Evolutionary conservation across 2,329 filamentous ascomycete genomes (phyloP).

Genomic region (Aureobasidium sp.): DNA sequence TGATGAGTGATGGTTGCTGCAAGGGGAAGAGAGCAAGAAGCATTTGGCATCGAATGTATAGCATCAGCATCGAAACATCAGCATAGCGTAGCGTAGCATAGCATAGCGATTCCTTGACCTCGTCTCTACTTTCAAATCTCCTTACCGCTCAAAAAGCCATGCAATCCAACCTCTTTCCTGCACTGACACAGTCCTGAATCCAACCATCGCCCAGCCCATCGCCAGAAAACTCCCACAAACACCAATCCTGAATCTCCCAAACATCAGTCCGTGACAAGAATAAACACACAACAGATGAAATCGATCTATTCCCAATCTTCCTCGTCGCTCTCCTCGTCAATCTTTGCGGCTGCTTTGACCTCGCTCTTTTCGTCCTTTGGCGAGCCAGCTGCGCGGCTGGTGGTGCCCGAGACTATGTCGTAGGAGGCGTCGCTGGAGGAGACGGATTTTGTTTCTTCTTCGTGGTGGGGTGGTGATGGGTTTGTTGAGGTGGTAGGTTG

Average conservation of each 20-base stretch:
- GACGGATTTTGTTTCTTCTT: constrained; percentile 70
- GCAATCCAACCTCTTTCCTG: neutral
- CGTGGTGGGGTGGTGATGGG: constrained; percentile 62
- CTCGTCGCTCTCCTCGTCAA: constrained; percentile 27
- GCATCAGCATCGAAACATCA: neutral
- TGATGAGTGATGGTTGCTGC: neutral
- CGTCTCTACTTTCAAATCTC: neutral
- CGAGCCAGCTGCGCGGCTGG: constrained; percentile 67
- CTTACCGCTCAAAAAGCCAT: neutral
- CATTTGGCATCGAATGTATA: neutral
- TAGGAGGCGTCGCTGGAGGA: constrained; percentile 94
- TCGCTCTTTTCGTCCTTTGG: constrained; percentile 48
- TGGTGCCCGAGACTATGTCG: constrained; percentile 72
- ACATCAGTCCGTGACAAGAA: no score
- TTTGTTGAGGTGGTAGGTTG: constrained; percentile 31
- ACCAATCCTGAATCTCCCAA: no score
- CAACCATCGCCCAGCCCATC: neutral
- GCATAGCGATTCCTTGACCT: neutral
- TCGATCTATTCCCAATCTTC: constrained; percentile 32
- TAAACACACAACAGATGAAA: neutral
- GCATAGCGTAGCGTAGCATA: neutral
- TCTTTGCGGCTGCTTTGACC: constrained; percentile 16
- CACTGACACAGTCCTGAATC: neutral
- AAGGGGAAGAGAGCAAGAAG: neutral
- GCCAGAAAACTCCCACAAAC: no score